Conservation (phyloP, 768 basidiomycete species). For the Podaxis mareebaensis region DNA sequence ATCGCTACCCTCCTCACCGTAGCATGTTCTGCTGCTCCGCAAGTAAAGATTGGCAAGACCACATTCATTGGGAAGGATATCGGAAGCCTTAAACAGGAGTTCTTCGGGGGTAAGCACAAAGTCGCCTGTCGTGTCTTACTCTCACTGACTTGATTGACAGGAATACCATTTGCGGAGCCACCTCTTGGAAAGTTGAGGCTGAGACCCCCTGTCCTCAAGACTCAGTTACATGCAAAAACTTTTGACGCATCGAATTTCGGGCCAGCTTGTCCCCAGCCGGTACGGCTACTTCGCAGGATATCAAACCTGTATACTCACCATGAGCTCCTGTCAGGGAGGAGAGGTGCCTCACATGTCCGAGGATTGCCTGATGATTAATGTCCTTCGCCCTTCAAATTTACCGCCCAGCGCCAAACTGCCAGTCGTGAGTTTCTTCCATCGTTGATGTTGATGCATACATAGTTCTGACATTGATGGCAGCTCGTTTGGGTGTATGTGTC, state of each 20-base stretch:
- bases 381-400: constrained; percentile 49
- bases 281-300: too few relatives aligned
- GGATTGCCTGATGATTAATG: constrained; percentile 61
- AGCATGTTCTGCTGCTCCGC: constrained; percentile 25
- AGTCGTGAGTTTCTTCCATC: constrained; percentile 29
- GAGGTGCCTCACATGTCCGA: constrained; percentile 45
- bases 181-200: constrained; percentile 50
- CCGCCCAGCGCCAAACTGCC: constrained; percentile 32
- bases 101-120: constrained; percentile 42
- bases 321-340: constrained; percentile 24
- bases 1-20: too few relatives aligned
- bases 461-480: constrained; percentile 18
- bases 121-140: not conserved
- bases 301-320: constrained; percentile 8
- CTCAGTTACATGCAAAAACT: constrained; percentile 28
- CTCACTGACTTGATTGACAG: constrained; percentile 19
- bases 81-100: constrained; percentile 36
- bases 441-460: not conserved
- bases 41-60: constrained; percentile 39
- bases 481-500: constrained; percentile 40
- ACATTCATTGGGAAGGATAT: constrained; percentile 37
- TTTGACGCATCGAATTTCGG: constrained; percentile 51
- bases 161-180: constrained; percentile 56
- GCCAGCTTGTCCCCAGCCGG: constrained; percentile 46
- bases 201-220: constrained; percentile 45